Conservation (phyloP, 208 protist species). For the Wallacemonas rigidus region DNA sequence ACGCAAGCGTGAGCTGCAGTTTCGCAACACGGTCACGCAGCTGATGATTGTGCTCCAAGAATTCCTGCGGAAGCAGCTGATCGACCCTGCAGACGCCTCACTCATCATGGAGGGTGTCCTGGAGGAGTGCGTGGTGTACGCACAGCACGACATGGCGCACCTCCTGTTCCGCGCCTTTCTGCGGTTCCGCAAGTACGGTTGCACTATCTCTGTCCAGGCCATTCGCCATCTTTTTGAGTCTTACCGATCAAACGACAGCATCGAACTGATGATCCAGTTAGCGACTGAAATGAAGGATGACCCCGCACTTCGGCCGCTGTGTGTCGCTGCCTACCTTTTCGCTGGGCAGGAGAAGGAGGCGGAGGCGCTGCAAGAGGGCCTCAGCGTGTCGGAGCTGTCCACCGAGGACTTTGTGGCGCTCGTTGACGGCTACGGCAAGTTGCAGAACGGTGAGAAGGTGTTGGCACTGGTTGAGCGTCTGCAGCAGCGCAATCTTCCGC, state of each 20-base stretch:
- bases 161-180: conserved; percentile 87
- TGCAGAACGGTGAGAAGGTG: conserved; percentile 64
- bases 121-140: conserved; percentile 85
- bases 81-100: conserved; percentile 79
- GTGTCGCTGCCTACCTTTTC: conserved; percentile 87
- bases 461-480: conserved; percentile 43
- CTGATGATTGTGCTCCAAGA: conserved; percentile 92
- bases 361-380: conserved; percentile 54
- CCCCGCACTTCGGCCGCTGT: conserved; percentile 69
- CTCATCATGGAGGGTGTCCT: conserved; percentile 89
- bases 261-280: conserved; percentile 84
- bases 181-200: conserved; percentile 90
- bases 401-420: conserved; percentile 75
- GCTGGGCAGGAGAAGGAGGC: conserved; percentile 63
- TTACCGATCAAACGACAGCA: conserved; percentile 83
- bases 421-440: conserved; percentile 81
- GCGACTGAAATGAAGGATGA: conserved; percentile 84
- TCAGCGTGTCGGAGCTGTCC: conserved; percentile 46
- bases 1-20: conserved; percentile 83
- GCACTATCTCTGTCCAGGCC: conserved; percentile 71
- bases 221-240: conserved; percentile 87
- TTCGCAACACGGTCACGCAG: conserved; percentile 88
- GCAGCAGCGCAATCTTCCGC: conserved; percentile 26
- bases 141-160: conserved; percentile 90
- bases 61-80: conserved; percentile 83